A percentile compares a stretch with the other conserved stretches of the same genome.
Conservation (phyloP, 352 stramenopile genomes). For the Aphanomyces astaci region DNA sequence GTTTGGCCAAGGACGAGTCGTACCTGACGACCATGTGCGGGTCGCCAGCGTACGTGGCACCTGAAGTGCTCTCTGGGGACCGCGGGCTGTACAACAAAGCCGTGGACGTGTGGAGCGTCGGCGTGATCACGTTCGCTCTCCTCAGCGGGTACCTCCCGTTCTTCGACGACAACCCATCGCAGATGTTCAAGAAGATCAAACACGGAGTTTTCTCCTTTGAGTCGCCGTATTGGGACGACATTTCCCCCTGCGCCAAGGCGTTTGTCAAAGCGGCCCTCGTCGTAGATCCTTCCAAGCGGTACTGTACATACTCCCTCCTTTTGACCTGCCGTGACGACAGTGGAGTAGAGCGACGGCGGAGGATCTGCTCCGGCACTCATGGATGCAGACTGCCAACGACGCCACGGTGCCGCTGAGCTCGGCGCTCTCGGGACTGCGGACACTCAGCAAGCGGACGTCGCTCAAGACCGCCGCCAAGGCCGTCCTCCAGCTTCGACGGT, state of each 20-base stretch:
- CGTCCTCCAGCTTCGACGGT: neutral
- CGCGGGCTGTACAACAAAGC: slow-evolving; percentile 44
- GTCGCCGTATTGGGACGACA: slow-evolving; percentile 75
- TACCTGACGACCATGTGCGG: slow-evolving; percentile 70
- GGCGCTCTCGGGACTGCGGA: neutral
- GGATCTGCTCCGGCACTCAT: neutral
- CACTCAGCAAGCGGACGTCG: neutral
- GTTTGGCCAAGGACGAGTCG: slow-evolving; percentile 55
- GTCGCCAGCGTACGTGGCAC: slow-evolving; percentile 76
- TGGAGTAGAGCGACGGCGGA: neutral
- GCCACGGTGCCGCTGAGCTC: neutral
- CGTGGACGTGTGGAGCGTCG: slow-evolving; percentile 75
- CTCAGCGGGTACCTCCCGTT: slow-evolving; percentile 67
- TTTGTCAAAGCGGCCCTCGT: slow-evolving; percentile 5
- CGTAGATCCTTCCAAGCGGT: neutral
- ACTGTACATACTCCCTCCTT: no score
- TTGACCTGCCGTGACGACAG: no score
- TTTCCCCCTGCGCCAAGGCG: slow-evolving; percentile 58
- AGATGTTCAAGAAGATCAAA: slow-evolving; percentile 75
- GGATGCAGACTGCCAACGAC: neutral
- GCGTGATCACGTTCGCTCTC: slow-evolving; percentile 78
- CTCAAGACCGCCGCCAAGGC: slow-evolving; percentile 6
- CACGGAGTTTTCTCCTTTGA: slow-evolving; percentile 41
- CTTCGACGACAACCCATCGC: slow-evolving; percentile 44
- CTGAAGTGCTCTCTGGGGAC: slow-evolving; percentile 61